These are phyloP conservation scores for Sclerotinia borealis DNA, from an alignment of 2,329 filamentous ascomycete species.

Conservation along the genomic window DNA sequence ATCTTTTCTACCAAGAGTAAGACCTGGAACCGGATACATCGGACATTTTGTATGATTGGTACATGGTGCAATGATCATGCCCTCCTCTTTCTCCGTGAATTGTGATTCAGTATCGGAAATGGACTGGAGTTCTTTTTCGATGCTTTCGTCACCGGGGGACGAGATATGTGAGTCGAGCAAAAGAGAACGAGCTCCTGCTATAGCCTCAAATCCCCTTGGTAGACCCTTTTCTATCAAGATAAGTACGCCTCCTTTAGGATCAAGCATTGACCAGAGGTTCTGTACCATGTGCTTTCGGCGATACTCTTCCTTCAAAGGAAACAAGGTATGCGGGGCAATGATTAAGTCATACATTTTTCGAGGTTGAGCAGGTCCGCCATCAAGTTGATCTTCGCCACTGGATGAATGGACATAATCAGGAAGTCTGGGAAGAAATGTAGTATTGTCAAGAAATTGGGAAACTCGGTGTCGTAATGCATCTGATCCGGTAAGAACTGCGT, in stretches of 20 bases:
- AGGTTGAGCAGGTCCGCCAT: slow-evolving; percentile 48
- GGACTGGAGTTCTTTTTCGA: slow-evolving; percentile 32
- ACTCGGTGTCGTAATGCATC: slow-evolving; percentile 68
- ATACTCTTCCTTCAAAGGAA: slow-evolving; percentile 69
- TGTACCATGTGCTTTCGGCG: slow-evolving; percentile 73
- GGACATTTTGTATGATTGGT: slow-evolving; percentile 86
- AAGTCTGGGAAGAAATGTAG: slow-evolving; percentile 85
- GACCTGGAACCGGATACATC: slow-evolving; percentile 72
- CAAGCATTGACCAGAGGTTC: slow-evolving; percentile 84
- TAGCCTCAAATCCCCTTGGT: slow-evolving; percentile 83
- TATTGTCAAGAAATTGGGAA: slow-evolving; percentile 74
- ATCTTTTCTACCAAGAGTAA: slow-evolving; percentile 71
- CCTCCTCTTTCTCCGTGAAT: slow-evolving; percentile 45
- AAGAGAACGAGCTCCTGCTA: slow-evolving; percentile 76
- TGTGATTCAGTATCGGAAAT: slow-evolving; percentile 19
- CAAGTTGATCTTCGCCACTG: slow-evolving; percentile 53
- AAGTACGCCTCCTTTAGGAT: slow-evolving; percentile 77
- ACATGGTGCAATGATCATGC: slow-evolving; percentile 68
- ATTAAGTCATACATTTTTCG: slow-evolving; percentile 86
- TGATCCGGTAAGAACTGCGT: slow-evolving; percentile 74
- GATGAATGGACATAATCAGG: slow-evolving; percentile 73
- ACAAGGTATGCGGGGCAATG: slow-evolving; percentile 78
- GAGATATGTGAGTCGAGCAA: slow-evolving; percentile 71
- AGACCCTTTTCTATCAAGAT: slow-evolving; percentile 88
- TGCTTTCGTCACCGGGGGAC: slow-evolving; percentile 46